Percentiles rank a stretch among this genome's conserved stretches.
These are phyloP conservation scores for Hamamelis virginiana DNA, from an alignment of 164 flowering plant species.

Conservation along the genomic window DNA sequence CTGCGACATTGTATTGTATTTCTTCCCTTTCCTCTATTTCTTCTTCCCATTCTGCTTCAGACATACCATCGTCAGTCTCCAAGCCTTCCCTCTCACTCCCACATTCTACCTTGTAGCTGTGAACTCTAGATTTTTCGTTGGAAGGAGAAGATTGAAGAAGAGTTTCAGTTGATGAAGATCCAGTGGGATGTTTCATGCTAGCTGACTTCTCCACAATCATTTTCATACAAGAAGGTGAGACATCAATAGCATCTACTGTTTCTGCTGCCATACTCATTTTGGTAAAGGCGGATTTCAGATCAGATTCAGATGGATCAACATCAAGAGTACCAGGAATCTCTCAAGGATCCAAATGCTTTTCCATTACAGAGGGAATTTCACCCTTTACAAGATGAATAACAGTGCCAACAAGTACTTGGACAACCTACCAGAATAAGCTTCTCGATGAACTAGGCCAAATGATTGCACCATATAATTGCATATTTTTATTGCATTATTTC, in stretches of 20 bases:
- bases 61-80: slow-evolving; percentile 14
- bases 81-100: slow-evolving; percentile 6
- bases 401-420: slow-evolving; percentile 85
- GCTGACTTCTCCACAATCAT: slow-evolving; percentile 9
- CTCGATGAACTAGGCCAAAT: not conserved
- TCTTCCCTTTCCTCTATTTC: slow-evolving; percentile 32
- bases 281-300: slow-evolving; percentile 14
- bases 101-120: slow-evolving; percentile 9
- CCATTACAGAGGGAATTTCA: slow-evolving; percentile 54
- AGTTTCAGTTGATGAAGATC: slow-evolving; percentile 14
- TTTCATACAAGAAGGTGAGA: slow-evolving; percentile 12
- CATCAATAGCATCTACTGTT: slow-evolving; percentile 4
- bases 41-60: slow-evolving; percentile 26
- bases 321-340: slow-evolving; percentile 63
- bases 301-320: slow-evolving; percentile 24
- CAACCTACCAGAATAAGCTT: slow-evolving; percentile 43
- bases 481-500: too few species aligned
- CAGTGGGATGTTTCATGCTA: slow-evolving; percentile 4
- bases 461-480: too few species aligned
- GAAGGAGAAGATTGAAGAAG: slow-evolving; percentile 6
- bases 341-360: slow-evolving; percentile 65
- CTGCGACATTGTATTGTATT: slow-evolving; percentile 53
- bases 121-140: slow-evolving; percentile 1
- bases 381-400: slow-evolving; percentile 84
- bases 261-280: slow-evolving; percentile 3